Conservation (phyloP, 768 basidiomycete genomes). For the Asterophora lycoperdoides region DNA sequence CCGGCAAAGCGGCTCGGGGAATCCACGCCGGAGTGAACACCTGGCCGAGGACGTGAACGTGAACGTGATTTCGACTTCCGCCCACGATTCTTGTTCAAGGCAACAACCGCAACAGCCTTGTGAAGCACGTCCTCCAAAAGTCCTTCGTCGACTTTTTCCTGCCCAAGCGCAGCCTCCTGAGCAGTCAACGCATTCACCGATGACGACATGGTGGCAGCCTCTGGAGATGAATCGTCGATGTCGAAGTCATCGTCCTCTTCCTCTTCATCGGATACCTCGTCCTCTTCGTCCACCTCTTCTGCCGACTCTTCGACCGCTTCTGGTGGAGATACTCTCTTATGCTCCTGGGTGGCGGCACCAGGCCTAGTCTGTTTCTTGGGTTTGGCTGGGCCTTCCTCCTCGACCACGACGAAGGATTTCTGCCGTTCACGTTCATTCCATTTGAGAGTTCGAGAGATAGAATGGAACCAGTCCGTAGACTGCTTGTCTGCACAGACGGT, state of each 20-base stretch:
- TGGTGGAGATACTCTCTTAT: slow-evolving; percentile 6
- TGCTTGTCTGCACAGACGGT: slow-evolving; percentile 98
- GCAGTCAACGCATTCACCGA: slow-evolving; percentile 10
- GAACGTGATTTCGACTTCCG: slow-evolving; percentile 39
- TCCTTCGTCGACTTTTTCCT: slow-evolving; percentile 27
- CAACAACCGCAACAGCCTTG: slow-evolving; percentile 27
- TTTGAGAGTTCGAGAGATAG: slow-evolving; percentile 93
- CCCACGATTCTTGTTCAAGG: slow-evolving; percentile 28
- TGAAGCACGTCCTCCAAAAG: slow-evolving; percentile 24
- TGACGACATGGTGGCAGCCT: slow-evolving; percentile 25
- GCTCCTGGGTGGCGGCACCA: slow-evolving; percentile 15
- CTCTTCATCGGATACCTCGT: slow-evolving; percentile 47
- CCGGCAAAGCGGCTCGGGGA: slow-evolving; percentile 59
- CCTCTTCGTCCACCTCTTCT: slow-evolving; percentile 38
- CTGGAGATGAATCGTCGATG: slow-evolving; percentile 84
- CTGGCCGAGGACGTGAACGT: slow-evolving; percentile 40
- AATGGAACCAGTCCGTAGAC: slow-evolving; percentile 97
- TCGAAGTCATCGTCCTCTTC: slow-evolving; percentile 67
- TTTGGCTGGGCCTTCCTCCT: slow-evolving; percentile 76
- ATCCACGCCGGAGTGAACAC: slow-evolving; percentile 54
- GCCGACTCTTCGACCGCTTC: slow-evolving; percentile 16
- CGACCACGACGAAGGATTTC: slow-evolving; percentile 97
- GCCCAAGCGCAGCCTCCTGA: slow-evolving; percentile 15
- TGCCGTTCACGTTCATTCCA: slow-evolving; percentile 99
- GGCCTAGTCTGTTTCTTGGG: slow-evolving; percentile 22